Conservation (phyloP, 1,284 basidiomycete species). For the Puccinia polysora region DNA sequence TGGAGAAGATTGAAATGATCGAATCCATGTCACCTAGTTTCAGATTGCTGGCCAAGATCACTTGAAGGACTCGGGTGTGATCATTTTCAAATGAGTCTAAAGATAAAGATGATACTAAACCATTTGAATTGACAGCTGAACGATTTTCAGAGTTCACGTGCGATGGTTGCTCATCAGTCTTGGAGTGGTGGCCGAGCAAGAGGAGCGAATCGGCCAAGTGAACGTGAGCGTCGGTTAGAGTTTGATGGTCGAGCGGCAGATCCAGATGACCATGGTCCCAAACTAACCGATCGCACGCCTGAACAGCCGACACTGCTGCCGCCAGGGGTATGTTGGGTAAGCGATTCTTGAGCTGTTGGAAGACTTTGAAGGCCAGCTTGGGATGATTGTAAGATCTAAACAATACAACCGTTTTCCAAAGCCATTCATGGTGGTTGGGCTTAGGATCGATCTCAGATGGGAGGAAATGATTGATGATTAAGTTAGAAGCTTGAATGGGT, state of each 20-base stretch:
- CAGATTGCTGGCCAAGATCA: constrained; percentile 14
- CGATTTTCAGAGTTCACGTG: not conserved
- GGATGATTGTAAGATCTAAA: constrained; percentile 29
- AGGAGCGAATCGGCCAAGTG: constrained; percentile 12
- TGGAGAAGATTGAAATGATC: constrained; percentile 33
- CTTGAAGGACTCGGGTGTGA: constrained; percentile 16
- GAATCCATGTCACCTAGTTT: constrained; percentile 32
- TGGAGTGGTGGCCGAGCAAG: not conserved
- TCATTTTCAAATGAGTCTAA: not conserved
- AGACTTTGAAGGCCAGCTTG: not conserved
- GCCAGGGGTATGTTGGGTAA: not conserved
- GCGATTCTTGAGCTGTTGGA: not conserved
- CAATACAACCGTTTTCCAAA: constrained; percentile 1
- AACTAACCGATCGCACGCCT: constrained; percentile 5
- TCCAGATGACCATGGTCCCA: too few species aligned
- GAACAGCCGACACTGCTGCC: constrained; percentile 1
- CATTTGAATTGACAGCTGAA: not conserved
- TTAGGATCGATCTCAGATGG: not conserved
- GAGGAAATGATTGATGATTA: not conserved
- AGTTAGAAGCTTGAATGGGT: not conserved
- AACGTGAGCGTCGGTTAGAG: not conserved
- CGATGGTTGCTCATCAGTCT: not conserved
- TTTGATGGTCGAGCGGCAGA: not conserved
- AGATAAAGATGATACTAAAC: not conserved
- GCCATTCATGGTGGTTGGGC: not conserved